Conservation (phyloP, 345 rosid genomes). For the Conringia planisiliqua region DNA sequence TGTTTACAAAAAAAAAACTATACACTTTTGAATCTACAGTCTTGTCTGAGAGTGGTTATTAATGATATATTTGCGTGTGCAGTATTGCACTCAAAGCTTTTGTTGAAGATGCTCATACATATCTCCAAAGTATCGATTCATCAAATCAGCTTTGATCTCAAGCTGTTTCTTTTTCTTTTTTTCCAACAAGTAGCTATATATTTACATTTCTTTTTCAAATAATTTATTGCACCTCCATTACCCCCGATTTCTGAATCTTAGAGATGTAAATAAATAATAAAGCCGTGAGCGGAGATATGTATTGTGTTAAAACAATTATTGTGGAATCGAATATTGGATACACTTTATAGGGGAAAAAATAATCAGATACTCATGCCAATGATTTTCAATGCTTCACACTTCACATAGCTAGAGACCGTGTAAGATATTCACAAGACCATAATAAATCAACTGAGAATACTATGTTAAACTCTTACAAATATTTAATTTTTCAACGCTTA, state of each 20-base stretch:
- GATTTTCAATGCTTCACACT: conserved; percentile 10
- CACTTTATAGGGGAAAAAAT: not conserved
- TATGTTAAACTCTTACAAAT: not conserved
- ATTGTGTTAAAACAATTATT: not conserved
- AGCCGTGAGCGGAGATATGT: not conserved
- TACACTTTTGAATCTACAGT: not conserved
- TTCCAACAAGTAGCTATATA: not conserved
- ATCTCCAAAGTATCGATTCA: conserved; percentile 21
- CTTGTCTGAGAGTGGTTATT: not conserved
- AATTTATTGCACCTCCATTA: not conserved
- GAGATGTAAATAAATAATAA: not conserved
- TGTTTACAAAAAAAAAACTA: too few relatives aligned
- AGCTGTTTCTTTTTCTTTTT: conserved; percentile 26
- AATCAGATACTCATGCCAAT: conserved; percentile 2
- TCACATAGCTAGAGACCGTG: not conserved
- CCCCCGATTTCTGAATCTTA: not conserved
- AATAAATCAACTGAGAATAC: not conserved
- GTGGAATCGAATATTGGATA: not conserved
- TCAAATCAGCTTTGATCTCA: conserved; percentile 35
- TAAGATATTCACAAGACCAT: not conserved
- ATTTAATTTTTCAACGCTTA: not conserved
- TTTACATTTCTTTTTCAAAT: not conserved
- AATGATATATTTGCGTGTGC: conserved; percentile 11
- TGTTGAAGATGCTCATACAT: conserved; percentile 11
- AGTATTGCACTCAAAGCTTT: conserved; percentile 2